Percentiles rank a stretch among this genome's conserved stretches.
Evolutionary conservation across 768 basidiomycete species (phyloP).

Genomic region (Agrocybe pediades): DNA sequence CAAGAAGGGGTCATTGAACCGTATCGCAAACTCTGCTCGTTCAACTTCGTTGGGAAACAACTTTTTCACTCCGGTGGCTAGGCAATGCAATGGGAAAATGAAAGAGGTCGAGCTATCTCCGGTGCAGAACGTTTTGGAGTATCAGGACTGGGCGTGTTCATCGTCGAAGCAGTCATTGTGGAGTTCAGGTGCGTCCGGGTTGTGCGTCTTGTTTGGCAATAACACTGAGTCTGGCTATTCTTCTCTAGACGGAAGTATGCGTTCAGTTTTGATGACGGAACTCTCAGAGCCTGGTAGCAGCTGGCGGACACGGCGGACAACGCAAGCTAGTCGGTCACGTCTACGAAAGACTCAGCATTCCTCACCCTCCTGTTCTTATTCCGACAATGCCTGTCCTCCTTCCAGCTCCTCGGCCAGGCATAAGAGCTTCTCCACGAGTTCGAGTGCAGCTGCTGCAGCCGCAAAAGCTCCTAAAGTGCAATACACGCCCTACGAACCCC

Average conservation of each 20-base stretch:
- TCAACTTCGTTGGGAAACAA: constrained; percentile 38
- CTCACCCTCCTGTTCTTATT: not conserved
- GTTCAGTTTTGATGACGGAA: constrained; percentile 38
- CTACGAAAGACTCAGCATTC: constrained; percentile 1
- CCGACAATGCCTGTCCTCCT: not conserved
- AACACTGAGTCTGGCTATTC: constrained; percentile 18
- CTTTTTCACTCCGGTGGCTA: constrained; percentile 59
- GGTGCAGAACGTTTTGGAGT: constrained; percentile 33
- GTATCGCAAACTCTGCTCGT: constrained; percentile 13
- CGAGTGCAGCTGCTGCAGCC: not conserved
- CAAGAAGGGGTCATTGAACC: constrained; percentile 15
- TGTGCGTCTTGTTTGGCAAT: not conserved
- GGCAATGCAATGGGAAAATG: constrained; percentile 56
- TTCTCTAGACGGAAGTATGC: constrained; percentile 27
- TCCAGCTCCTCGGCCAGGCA: not conserved
- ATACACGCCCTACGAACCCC: not conserved
- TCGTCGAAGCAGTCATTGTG: constrained; percentile 45
- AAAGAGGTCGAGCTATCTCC: constrained; percentile 33
- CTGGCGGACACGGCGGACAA: constrained; percentile 12
- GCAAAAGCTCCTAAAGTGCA: not conserved
- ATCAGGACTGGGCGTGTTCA: constrained; percentile 49
- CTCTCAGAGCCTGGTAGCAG: constrained; percentile 1
- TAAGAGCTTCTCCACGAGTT: constrained; percentile 1
- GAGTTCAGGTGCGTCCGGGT: constrained; percentile 43
- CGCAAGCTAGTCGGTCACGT: constrained; percentile 16